phyloP scores from a whole-genome alignment of 2,329 filamentous ascomycete species.

The Chaetothyriales sp. region DNA sequence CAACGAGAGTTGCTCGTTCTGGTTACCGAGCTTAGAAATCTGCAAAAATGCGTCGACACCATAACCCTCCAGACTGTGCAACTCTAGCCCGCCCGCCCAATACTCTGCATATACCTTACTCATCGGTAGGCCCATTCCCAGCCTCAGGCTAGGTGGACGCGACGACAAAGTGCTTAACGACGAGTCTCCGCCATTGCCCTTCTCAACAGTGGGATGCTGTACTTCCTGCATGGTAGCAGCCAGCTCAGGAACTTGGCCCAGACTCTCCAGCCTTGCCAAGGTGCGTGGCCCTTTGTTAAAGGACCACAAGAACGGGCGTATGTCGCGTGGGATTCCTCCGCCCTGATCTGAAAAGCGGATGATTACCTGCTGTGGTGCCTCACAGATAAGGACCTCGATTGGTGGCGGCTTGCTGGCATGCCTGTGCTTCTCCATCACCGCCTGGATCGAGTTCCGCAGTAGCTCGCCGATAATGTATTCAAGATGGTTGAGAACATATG shows the following conservation, averaged over 20 bases:
- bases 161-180: constrained; percentile 69
- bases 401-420: constrained; percentile 41
- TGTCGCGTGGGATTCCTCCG: constrained; percentile 72
- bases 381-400: constrained; percentile 87
- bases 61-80: constrained; percentile 89
- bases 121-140: constrained; percentile 87
- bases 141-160: constrained; percentile 66
- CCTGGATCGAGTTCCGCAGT: constrained; percentile 85
- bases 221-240: constrained; percentile 80
- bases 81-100: constrained; percentile 82
- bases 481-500: constrained; percentile 87
- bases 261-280: constrained; percentile 63
- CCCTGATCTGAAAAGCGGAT: constrained; percentile 92
- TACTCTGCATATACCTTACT: constrained; percentile 94
- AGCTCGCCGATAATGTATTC: constrained; percentile 97
- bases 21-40: constrained; percentile 91
- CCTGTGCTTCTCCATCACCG: constrained; percentile 61
- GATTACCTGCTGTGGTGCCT: constrained; percentile 86
- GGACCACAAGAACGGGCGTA: constrained; percentile 84
- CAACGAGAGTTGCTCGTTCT: constrained; percentile 82
- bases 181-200: constrained; percentile 30
- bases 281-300: constrained; percentile 85
- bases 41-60: constrained; percentile 92
- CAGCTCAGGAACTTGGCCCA: constrained; percentile 75
- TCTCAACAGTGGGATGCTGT: constrained; percentile 16